Evolutionary conservation across 257 asterid species (phyloP).

Genomic region (Perilla frutescens): DNA sequence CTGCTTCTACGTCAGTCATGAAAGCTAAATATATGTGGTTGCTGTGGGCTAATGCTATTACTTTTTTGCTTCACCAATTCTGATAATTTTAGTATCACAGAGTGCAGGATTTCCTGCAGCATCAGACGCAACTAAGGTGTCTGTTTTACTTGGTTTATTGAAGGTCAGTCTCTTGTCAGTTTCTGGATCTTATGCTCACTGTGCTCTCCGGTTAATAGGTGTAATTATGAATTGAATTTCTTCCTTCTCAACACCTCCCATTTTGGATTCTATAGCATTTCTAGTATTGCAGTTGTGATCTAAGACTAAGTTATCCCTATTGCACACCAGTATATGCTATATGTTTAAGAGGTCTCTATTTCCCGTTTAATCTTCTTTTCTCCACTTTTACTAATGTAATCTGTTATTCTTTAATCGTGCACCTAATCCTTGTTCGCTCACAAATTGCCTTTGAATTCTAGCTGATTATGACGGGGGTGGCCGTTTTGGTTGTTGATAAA

Average conservation of each 20-base stretch:
- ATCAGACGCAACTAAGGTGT: constrained; percentile 93
- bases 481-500: constrained; percentile 78
- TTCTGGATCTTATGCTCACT: constrained; percentile 32
- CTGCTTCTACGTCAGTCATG: constrained; percentile 24
- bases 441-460: constrained; percentile 37
- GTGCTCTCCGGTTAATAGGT: constrained; percentile 4
- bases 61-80: constrained; percentile 32
- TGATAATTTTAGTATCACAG: constrained; percentile 46
- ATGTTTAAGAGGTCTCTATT: constrained; percentile 8
- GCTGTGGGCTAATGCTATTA: not conserved
- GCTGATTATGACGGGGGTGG: constrained; percentile 92
- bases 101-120: constrained; percentile 99
- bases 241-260: constrained; percentile 3
- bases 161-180: constrained; percentile 60
- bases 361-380: constrained; percentile 20
- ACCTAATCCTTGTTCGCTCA: constrained; percentile 26
- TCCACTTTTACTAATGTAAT: not conserved
- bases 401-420: constrained; percentile 2
- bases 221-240: constrained; percentile 5
- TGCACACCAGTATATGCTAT: constrained; percentile 8
- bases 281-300: constrained; percentile 1
- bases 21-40: constrained; percentile 23
- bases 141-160: constrained; percentile 76
- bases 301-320: constrained; percentile 18
- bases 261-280: not conserved